A percentile compares a stretch with the other conserved stretches of the same genome.
phyloP scores from a whole-genome alignment of 164 flowering plant species.

The Kalanchoe fedtschenkoi region DNA sequence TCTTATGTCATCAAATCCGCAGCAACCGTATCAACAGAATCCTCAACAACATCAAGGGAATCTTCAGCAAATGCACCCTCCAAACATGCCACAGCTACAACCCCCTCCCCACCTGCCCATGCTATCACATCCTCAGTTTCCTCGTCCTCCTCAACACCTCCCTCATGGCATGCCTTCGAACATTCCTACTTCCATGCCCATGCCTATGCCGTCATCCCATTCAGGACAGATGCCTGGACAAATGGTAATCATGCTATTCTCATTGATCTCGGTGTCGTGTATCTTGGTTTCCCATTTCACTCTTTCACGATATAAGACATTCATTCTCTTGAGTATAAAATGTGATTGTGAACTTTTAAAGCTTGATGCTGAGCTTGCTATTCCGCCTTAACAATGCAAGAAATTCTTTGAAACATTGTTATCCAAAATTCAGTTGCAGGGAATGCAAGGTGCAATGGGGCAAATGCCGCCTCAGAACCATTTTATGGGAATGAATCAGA shows the following conservation, averaged over 20 bases:
- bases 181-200: constrained; percentile 40
- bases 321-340: no score
- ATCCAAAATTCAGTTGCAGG: constrained; percentile 22
- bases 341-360: no score
- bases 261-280: background rate
- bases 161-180: constrained; percentile 43
- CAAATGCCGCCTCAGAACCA: constrained; percentile 78
- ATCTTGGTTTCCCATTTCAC: background rate
- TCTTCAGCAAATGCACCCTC: constrained; percentile 61
- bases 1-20: constrained; percentile 50
- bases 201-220: constrained; percentile 36
- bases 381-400: background rate
- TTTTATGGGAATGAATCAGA: constrained; percentile 69
- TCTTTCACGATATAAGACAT: background rate
- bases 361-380: background rate
- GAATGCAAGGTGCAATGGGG: constrained; percentile 63
- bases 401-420: constrained; percentile 2
- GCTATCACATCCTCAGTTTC: constrained; percentile 61
- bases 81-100: constrained; percentile 64
- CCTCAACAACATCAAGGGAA: constrained; percentile 50
- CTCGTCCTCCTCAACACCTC: constrained; percentile 63
- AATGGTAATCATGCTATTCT: constrained; percentile 35
- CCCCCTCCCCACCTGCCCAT: constrained; percentile 61
- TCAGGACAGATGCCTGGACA: constrained; percentile 49
- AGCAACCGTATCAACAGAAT: constrained; percentile 66